These are phyloP conservation scores for Scutellaria galericulata DNA, from an alignment of 257 asterid species.

Conservation along the genomic window DNA sequence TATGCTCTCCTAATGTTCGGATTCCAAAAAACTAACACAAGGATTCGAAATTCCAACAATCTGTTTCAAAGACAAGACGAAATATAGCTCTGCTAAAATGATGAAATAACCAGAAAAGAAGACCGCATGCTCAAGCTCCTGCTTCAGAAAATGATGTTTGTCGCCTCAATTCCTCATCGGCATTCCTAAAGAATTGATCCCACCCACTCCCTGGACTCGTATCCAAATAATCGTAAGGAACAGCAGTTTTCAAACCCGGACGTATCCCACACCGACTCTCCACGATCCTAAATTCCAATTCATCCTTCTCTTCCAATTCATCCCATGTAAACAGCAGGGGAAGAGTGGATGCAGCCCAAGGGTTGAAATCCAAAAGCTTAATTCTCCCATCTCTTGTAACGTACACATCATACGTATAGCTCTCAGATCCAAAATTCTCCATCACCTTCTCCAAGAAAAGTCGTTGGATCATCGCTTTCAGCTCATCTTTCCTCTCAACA, in stretches of 20 bases:
- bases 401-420: conserved; percentile 78
- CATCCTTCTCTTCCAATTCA: conserved; percentile 61
- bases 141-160: conserved; percentile 50
- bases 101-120: background rate
- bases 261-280: conserved; percentile 72
- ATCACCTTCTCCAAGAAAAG: conserved; percentile 53
- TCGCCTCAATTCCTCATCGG: conserved; percentile 54
- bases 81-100: background rate
- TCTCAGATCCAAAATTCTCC: conserved; percentile 58
- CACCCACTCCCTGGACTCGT: conserved; percentile 87
- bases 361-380: conserved; percentile 86
- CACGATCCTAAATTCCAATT: conserved; percentile 64
- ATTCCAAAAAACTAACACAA: background rate
- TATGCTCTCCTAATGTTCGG: background rate
- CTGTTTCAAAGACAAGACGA: background rate
- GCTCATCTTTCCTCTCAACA: conserved; percentile 46
- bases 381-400: conserved; percentile 66
- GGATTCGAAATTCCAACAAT: background rate
- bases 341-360: conserved; percentile 89
- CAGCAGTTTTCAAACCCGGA: conserved; percentile 86
- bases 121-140: conserved; percentile 48
- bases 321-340: conserved; percentile 81
- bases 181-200: conserved; percentile 78
- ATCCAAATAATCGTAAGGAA: conserved; percentile 86
- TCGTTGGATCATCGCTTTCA: conserved; percentile 43